phyloP scores from a whole-genome alignment of 2,329 filamentous ascomycete genomes.

The Tolypocladium amazonense region DNA sequence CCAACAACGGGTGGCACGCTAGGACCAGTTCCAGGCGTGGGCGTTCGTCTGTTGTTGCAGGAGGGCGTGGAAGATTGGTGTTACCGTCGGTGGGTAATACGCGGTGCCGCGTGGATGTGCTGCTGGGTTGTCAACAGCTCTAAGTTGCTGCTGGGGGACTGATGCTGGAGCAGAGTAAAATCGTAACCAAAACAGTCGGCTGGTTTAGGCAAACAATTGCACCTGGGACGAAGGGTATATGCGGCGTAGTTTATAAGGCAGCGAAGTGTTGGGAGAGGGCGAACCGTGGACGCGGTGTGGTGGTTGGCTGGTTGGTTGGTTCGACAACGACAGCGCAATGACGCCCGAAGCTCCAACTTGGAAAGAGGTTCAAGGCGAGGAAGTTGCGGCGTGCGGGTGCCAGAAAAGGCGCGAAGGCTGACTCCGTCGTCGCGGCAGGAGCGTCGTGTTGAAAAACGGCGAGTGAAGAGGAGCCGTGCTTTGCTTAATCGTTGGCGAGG shows the following conservation, averaged over 20 bases:
- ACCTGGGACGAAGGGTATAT: slow-evolving; percentile 3
- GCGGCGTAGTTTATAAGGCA: neutral
- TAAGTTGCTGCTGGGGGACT: slow-evolving; percentile 12
- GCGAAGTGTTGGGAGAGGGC: neutral
- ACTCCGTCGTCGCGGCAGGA: neutral
- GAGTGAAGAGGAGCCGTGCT: neutral
- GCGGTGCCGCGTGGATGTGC: neutral
- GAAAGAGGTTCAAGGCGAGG: neutral
- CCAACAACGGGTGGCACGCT: neutral
- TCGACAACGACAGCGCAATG: neutral
- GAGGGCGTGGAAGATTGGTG: neutral
- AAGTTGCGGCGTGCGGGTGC: neutral
- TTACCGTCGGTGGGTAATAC: slow-evolving; percentile 1
- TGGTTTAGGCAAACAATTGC: slow-evolving; percentile 9
- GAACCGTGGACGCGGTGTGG: neutral
- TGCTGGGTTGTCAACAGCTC: neutral
- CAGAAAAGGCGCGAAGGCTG: neutral
- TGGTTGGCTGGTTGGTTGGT: neutral
- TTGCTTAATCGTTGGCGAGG: neutral
- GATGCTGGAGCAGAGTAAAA: slow-evolving; percentile 15
- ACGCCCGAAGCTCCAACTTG: neutral
- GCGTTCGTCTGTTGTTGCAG: neutral
- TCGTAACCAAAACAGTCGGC: slow-evolving; percentile 19
- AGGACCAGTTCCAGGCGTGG: neutral
- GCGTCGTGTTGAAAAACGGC: neutral